Conservation (phyloP, 495 filamentous ascomycete species). For the Arthonia radiata region DNA sequence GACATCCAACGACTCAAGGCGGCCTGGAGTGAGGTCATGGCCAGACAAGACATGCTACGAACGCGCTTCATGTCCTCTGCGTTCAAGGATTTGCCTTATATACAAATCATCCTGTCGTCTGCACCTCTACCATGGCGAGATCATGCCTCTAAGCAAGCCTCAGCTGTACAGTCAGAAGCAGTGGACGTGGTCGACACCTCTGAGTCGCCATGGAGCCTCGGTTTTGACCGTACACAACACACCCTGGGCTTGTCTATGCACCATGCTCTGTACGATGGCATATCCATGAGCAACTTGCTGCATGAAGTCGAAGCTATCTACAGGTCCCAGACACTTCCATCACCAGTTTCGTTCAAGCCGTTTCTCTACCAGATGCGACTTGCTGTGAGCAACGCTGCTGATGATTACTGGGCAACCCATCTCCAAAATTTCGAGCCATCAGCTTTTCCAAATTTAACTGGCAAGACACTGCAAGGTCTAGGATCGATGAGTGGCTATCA, state of each 20-base stretch:
- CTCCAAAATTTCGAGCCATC: constrained; percentile 24
- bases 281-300: constrained; percentile 37
- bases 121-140: no score
- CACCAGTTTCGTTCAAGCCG: constrained; percentile 19
- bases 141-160: no score
- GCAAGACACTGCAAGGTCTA: constrained; percentile 1
- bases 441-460: constrained; percentile 17
- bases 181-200: no score
- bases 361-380: constrained; percentile 27
- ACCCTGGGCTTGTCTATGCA: constrained; percentile 44
- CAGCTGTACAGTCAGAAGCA: no score
- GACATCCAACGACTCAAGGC: constrained; percentile 15
- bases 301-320: constrained; percentile 34
- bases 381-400: constrained; percentile 14
- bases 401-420: constrained; percentile 35
- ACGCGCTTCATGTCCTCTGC: constrained; percentile 35
- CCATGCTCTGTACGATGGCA: constrained; percentile 62
- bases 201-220: no score
- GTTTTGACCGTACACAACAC: no score
- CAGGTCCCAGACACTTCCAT: constrained; percentile 17
- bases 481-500: constrained; percentile 8
- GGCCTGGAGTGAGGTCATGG: constrained; percentile 24
- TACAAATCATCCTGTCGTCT: no score
- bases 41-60: constrained; percentile 36
- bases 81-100: no score